Percentiles rank a stretch among this genome's conserved stretches.
Evolutionary conservation across 1,139 yeast genomes (phyloP).

Genomic region (Debaryomyces psychrophilus): DNA sequence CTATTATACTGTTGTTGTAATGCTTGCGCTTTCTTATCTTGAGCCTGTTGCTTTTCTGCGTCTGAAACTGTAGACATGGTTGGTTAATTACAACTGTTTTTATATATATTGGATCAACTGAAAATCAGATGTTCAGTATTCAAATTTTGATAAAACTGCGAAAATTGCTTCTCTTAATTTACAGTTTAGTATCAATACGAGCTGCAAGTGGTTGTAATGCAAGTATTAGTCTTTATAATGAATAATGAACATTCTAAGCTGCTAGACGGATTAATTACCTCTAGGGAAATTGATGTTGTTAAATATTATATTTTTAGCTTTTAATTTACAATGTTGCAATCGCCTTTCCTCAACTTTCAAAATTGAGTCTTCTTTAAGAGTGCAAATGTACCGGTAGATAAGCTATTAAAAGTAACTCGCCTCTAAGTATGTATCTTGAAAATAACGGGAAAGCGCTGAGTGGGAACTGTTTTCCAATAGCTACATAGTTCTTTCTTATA

Average conservation of each 20-base stretch:
- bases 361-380: too few species aligned
- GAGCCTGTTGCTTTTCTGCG: constrained; percentile 23
- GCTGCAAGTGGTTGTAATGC: not conserved
- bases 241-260: too few species aligned
- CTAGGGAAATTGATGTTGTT: too few species aligned
- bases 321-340: too few species aligned
- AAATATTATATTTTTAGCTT: too few species aligned
- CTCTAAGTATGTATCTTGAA: too few species aligned
- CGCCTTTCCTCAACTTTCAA: too few species aligned
- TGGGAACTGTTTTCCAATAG: too few species aligned
- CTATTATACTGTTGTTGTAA: constrained; percentile 64
- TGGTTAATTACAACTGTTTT: not conserved
- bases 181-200: not conserved
- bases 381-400: too few species aligned
- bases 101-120: not conserved
- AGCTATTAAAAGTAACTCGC: too few species aligned
- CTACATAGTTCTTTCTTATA: not conserved
- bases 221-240: not conserved
- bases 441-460: too few species aligned
- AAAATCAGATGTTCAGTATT: not conserved
- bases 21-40: constrained; percentile 49
- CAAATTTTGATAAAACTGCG: not conserved
- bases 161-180: not conserved
- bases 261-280: too few species aligned
- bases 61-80: constrained; percentile 15